Percentiles rank a stretch among this genome's conserved stretches.
phyloP scores from a whole-genome alignment of 176 grass and related monocot genomes.

The Miscanthus lutarioriparius region DNA sequence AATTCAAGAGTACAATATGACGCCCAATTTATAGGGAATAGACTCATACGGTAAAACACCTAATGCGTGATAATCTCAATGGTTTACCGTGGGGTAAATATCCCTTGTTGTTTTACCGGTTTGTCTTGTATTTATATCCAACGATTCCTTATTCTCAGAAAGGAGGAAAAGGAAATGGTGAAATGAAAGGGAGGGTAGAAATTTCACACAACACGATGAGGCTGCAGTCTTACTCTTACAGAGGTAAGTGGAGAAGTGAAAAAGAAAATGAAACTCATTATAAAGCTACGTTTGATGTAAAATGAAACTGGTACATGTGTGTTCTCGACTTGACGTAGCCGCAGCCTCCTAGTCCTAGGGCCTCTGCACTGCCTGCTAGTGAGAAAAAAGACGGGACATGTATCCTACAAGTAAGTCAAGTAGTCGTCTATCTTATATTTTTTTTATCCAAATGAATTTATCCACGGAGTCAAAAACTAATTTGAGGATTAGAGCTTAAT shows the following conservation, averaged over 20 bases:
- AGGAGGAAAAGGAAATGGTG: not conserved
- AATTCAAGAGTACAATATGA: constrained; percentile 3
- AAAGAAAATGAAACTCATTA: not conserved
- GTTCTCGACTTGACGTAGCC: no score
- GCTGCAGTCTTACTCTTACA: not conserved
- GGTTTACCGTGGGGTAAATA: constrained; percentile 37
- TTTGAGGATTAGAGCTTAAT: no score
- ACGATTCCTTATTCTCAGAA: constrained; percentile 39
- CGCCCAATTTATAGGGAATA: constrained; percentile 23
- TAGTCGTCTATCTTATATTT: no score
- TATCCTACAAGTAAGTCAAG: no score
- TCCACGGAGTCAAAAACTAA: no score
- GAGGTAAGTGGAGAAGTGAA: constrained; percentile 10
- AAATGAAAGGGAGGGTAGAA: not conserved
- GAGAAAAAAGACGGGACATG: no score
- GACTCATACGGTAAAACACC: constrained; percentile 21
- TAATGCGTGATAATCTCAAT: constrained; percentile 34
- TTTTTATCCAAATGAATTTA: no score
- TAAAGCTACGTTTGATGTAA: not conserved
- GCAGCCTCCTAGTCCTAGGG: no score
- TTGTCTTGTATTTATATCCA: constrained; percentile 45
- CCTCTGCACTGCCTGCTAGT: no score
- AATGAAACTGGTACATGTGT: no score
- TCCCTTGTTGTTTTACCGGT: constrained; percentile 24
- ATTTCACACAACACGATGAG: constrained; percentile 6